A percentile compares a stretch with the other conserved stretches of the same genome.
These are phyloP conservation scores for Apophysomyces ossiformis DNA, from an alignment of 371 early-diverging fungal species.

Conservation along the genomic window DNA sequence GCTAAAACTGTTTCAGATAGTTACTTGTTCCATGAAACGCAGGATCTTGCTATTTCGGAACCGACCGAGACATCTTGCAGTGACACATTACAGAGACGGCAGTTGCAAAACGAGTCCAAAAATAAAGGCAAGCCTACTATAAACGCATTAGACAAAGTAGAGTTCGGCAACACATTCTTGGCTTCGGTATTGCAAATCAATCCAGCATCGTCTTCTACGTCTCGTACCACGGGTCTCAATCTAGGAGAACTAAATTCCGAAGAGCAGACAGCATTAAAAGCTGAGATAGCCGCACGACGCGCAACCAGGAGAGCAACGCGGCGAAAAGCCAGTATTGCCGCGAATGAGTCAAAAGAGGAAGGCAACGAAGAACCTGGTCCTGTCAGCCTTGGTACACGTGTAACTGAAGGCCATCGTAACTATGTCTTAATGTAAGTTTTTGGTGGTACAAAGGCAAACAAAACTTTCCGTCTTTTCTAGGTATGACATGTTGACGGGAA, in stretches of 20 bases:
- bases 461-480: conserved; percentile 12
- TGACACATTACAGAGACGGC: no score
- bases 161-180: background rate
- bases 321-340: conserved; percentile 14
- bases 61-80: background rate
- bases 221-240: background rate
- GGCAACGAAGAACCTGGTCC: conserved; percentile 55
- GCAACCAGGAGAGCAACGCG: conserved; percentile 23
- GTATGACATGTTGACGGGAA: conserved; percentile 95
- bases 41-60: background rate
- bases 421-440: conserved; percentile 82
- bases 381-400: conserved; percentile 65
- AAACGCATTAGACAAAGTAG: background rate
- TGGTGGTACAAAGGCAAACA: background rate
- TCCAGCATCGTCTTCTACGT: background rate
- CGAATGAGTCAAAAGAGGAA: conserved; percentile 40
- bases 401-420: conserved; percentile 71
- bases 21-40: background rate
- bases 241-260: conserved; percentile 19
- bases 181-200: background rate
- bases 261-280: conserved; percentile 16
- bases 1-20: background rate
- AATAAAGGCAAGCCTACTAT: no score
- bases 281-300: conserved; percentile 20
- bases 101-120: no score